These are phyloP conservation scores for Dissophora ornata DNA, from an alignment of 192 early-diverging fungal genomes.

Conservation along the genomic window DNA sequence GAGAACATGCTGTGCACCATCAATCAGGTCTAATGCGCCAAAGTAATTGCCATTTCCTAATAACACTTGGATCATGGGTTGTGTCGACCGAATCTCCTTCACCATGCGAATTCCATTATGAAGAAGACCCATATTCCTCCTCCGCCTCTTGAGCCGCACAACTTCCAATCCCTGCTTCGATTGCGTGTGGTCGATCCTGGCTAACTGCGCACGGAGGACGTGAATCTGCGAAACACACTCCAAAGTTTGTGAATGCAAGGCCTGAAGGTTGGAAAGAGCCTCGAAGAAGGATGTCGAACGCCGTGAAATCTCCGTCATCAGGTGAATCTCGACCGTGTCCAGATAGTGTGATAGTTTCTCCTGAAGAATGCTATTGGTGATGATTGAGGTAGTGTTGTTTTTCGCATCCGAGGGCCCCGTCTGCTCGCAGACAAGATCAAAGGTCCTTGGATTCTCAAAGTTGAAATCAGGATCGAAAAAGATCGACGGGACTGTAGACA, in stretches of 20 bases:
- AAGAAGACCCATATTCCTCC: slow-evolving; percentile 76
- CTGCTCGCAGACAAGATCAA: slow-evolving; percentile 84
- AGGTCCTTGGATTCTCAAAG: slow-evolving; percentile 90
- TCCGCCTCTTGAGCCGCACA: slow-evolving; percentile 79
- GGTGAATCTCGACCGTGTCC: slow-evolving; percentile 94
- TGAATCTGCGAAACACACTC: slow-evolving; percentile 91
- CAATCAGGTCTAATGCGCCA: slow-evolving; percentile 89
- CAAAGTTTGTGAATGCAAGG: slow-evolving; percentile 91
- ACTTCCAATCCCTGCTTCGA: slow-evolving; percentile 86
- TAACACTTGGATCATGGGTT: slow-evolving; percentile 86
- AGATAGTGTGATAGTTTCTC: slow-evolving; percentile 90
- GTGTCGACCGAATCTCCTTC: slow-evolving; percentile 79
- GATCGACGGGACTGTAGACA: slow-evolving; percentile 87
- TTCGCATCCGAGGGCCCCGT: slow-evolving; percentile 64
- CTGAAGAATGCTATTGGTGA: slow-evolving; percentile 81
- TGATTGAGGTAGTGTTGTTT: slow-evolving; percentile 59
- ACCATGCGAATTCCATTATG: slow-evolving; percentile 79
- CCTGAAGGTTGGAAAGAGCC: slow-evolving; percentile 92
- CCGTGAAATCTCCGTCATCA: slow-evolving; percentile 94
- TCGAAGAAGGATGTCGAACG: slow-evolving; percentile 97
- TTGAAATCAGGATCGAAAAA: slow-evolving; percentile 90
- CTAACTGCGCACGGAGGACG: slow-evolving; percentile 76
- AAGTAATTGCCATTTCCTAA: slow-evolving; percentile 86
- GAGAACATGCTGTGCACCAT: slow-evolving; percentile 75
- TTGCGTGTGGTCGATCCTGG: slow-evolving; percentile 68